Percentiles rank a stretch among this genome's conserved stretches.
These are phyloP conservation scores for Candida ponderosae DNA, from an alignment of 805 yeast genomes.

Conservation along the genomic window DNA sequence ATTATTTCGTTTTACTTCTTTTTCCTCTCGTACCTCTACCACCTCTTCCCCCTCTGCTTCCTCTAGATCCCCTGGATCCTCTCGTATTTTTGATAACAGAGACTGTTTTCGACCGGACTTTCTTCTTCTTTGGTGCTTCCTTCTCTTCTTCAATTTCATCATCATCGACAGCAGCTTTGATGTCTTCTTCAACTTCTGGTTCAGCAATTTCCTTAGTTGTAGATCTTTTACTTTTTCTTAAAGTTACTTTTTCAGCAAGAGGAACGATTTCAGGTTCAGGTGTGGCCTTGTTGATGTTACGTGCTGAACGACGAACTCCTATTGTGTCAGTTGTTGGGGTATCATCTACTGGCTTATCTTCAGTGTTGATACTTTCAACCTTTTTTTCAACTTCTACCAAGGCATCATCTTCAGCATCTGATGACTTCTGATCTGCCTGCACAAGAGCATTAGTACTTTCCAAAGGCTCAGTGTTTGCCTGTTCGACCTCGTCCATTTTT, in stretches of 20 bases:
- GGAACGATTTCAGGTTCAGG: too few species aligned
- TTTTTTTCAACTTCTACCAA: too few species aligned
- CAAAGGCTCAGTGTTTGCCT: neutral
- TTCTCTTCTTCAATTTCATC: neutral
- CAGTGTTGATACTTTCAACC: too few species aligned
- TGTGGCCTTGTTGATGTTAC: too few species aligned
- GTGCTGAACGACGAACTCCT: too few species aligned
- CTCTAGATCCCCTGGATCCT: conserved; percentile 2
- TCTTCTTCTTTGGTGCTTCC: neutral
- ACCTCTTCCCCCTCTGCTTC: neutral
- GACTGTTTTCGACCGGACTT: conserved; percentile 1
- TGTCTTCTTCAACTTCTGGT: neutral
- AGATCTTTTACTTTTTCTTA: neutral
- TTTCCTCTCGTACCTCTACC: conserved; percentile 1
- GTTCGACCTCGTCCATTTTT: neutral
- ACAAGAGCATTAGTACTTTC: conserved; percentile 2
- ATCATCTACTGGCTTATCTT: too few species aligned
- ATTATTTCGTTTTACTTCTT: conserved; percentile 10
- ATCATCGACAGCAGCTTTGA: too few species aligned
- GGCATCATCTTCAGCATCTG: too few species aligned
- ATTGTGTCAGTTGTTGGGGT: too few species aligned
- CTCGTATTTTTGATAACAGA: conserved; percentile 8
- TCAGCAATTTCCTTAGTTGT: neutral
- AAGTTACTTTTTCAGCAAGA: too few species aligned
- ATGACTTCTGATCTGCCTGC: neutral